phyloP scores from a whole-genome alignment of 1,284 basidiomycete species.

The Pseudozyma thailandica region DNA sequence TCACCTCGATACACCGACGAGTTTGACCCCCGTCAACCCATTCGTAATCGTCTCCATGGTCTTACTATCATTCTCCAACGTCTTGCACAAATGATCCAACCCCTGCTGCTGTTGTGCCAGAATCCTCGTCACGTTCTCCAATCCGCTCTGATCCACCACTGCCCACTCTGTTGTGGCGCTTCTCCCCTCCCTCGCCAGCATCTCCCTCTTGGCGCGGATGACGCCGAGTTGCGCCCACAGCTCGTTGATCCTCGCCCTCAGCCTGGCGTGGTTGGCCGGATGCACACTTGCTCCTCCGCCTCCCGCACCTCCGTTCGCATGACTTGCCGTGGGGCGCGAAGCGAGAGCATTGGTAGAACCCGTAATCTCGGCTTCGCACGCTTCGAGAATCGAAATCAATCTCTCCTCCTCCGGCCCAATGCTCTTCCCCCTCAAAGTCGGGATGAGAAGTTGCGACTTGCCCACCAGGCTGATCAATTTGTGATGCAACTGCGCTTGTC shows the following conservation, averaged over 20 bases:
- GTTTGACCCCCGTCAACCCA: conserved; percentile 56
- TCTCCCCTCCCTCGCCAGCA: conserved; percentile 40
- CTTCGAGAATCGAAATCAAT: conserved; percentile 52
- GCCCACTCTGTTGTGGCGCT: conserved; percentile 62
- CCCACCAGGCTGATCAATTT: conserved; percentile 51
- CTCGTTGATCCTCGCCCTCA: conserved; percentile 64
- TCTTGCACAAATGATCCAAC: conserved; percentile 60
- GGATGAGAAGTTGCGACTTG: conserved; percentile 54
- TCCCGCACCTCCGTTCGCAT: not conserved
- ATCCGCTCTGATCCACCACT: conserved; percentile 59
- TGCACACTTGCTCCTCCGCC: not conserved
- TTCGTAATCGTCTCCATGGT: conserved; percentile 60
- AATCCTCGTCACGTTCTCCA: conserved; percentile 61
- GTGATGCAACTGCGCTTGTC: conserved; percentile 61
- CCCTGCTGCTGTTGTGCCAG: conserved; percentile 62
- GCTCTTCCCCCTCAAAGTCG: conserved; percentile 55
- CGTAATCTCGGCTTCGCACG: conserved; percentile 63
- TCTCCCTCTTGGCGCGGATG: conserved; percentile 58
- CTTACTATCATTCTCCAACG: conserved; percentile 55
- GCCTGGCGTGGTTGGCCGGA: conserved; percentile 26
- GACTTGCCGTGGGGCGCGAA: not conserved
- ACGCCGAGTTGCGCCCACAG: conserved; percentile 66
- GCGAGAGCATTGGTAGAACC: conserved; percentile 12
- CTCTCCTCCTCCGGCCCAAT: conserved; percentile 58
- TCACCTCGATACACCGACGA: conserved; percentile 51